Evolutionary conservation across 2,329 filamentous ascomycete species (phyloP).

Genomic region (Fusarium haematococcum): DNA sequence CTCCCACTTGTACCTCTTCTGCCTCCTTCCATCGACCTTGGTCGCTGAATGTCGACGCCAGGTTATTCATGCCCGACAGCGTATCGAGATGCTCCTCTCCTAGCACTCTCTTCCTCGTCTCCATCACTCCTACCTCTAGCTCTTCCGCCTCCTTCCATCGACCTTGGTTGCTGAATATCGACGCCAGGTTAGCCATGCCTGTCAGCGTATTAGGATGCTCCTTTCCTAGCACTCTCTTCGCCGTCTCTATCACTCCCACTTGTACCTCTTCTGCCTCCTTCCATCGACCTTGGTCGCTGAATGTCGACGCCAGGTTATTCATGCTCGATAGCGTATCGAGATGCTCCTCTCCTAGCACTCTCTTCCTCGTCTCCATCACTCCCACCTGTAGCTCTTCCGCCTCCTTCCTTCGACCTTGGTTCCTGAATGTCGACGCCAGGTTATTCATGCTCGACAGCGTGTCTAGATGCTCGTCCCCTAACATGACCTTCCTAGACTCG

Average conservation of each 20-base stretch:
- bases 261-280: conserved; percentile 1
- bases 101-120: too few species aligned
- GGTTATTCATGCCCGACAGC: too few species aligned
- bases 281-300: not conserved
- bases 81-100: not conserved
- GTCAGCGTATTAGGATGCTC: not conserved
- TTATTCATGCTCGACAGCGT: not conserved
- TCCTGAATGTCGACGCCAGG: not conserved
- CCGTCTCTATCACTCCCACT: not conserved
- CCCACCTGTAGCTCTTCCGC: not conserved
- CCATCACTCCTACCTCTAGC: not conserved
- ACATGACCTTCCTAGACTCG: too few species aligned
- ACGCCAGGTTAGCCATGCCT: not conserved
- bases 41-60: too few species aligned
- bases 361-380: too few species aligned
- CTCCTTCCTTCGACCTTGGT: not conserved
- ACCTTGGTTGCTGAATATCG: not conserved
- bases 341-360: too few species aligned
- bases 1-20: too few species aligned
- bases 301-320: not conserved
- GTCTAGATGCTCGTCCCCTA: too few species aligned
- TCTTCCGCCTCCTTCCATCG: not conserved
- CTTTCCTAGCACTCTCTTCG: too few species aligned
- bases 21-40: too few species aligned
- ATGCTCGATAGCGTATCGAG: not conserved